These are phyloP conservation scores for Pythium insidiosum DNA, from an alignment of 352 stramenopile genomes.

Conservation along the genomic window DNA sequence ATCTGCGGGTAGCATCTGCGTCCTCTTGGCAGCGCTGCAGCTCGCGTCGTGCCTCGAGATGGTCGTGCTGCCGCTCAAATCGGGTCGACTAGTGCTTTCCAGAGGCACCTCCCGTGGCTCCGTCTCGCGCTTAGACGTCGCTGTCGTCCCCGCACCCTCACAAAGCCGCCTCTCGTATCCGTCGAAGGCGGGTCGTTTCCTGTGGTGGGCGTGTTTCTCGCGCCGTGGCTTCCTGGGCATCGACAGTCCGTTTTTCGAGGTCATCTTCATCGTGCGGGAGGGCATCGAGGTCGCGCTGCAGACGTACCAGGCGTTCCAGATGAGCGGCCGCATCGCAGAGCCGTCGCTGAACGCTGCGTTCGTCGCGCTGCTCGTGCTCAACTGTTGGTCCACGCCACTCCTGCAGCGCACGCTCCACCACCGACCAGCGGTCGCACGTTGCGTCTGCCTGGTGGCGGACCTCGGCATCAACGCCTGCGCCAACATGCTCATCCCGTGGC, in stretches of 20 bases:
- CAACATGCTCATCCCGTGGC: constrained; percentile 18
- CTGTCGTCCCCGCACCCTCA: no score
- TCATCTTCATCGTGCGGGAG: constrained; percentile 23
- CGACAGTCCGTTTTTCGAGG: constrained; percentile 23
- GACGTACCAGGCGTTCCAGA: constrained; percentile 28
- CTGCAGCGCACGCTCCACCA: constrained; percentile 13
- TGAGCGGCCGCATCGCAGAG: constrained; percentile 29
- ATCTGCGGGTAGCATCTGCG: constrained; percentile 7
- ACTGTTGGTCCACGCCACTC: constrained; percentile 24
- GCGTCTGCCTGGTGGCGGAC: constrained; percentile 20
- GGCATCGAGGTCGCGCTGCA: constrained; percentile 34
- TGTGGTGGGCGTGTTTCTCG: no score
- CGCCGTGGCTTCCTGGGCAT: constrained; percentile 22
- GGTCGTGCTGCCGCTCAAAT: background rate
- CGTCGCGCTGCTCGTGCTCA: constrained; percentile 30
- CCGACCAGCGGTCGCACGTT: constrained; percentile 6
- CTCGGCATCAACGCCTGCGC: constrained; percentile 15
- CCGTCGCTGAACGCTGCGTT: constrained; percentile 44
- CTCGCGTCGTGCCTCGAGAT: background rate
- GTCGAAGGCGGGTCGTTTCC: no score
- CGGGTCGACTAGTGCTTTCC: background rate
- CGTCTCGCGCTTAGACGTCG: no score
- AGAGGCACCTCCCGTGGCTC: no score
- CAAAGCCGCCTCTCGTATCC: no score
- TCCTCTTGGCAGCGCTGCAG: background rate